A percentile compares a stretch with the other conserved stretches of the same genome.
These are phyloP conservation scores for Coemansia sp. DNA, from an alignment of 192 early-diverging fungal genomes.

Conservation along the genomic window DNA sequence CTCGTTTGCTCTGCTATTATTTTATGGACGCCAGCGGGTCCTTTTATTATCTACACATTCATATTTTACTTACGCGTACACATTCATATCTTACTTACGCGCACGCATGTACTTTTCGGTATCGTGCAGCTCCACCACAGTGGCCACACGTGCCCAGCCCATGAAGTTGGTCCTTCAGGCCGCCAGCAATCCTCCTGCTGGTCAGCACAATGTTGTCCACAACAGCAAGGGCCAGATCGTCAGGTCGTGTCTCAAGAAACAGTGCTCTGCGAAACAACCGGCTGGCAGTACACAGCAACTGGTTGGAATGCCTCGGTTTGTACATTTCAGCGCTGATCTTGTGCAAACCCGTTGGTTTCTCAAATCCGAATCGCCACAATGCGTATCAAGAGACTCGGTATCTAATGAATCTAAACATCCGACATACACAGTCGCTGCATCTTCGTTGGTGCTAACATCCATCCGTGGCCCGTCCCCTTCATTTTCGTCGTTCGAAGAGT, in stretches of 20 bases:
- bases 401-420: neutral
- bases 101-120: conserved; percentile 30
- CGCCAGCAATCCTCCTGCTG: neutral
- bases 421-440: neutral
- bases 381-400: conserved; percentile 37
- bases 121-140: conserved; percentile 11
- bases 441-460: conserved; percentile 7
- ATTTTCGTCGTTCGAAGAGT: conserved; percentile 37
- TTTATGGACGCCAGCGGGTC: no score
- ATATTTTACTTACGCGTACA: neutral
- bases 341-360: conserved; percentile 66
- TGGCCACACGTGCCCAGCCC: conserved; percentile 13
- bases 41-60: no score
- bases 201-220: neutral
- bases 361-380: conserved; percentile 60
- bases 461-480: conserved; percentile 40
- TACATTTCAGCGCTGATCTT: conserved; percentile 63
- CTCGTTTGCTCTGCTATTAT: neutral
- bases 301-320: conserved; percentile 48
- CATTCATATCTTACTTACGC: no score
- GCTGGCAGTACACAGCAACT: neutral
- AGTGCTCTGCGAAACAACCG: neutral
- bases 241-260: conserved; percentile 32
- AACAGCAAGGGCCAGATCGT: conserved; percentile 12
- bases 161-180: conserved; percentile 28